Evolutionary conservation across 805 yeast genomes (phyloP).

Genomic region (Ogataea neopini): DNA sequence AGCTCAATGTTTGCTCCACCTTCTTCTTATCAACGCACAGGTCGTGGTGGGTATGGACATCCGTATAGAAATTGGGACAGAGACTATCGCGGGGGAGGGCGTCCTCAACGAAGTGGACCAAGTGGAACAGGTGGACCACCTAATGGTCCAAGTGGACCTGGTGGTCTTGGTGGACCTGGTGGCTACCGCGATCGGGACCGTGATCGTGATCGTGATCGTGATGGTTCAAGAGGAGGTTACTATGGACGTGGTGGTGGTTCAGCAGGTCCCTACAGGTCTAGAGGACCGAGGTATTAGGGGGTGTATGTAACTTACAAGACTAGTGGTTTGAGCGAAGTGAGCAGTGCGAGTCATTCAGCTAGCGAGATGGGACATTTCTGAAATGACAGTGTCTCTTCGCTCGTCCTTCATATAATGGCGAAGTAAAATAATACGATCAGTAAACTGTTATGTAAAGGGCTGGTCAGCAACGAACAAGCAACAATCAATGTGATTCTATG

Average conservation of each 20-base stretch:
- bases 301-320: no score
- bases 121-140: conserved; percentile 11
- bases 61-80: conserved; percentile 7
- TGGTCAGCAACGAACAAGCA: no score
- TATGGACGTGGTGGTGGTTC: conserved; percentile 6
- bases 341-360: no score
- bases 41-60: not conserved
- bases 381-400: no score
- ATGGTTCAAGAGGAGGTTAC: conserved; percentile 8
- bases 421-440: no score
- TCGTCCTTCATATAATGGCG: no score
- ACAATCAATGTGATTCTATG: no score
- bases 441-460: no score
- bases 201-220: conserved; percentile 3
- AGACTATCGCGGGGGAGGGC: conserved; percentile 1
- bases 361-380: no score
- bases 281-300: conserved; percentile 8
- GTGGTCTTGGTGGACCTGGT: not conserved
- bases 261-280: conserved; percentile 7
- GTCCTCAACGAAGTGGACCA: not conserved
- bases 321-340: no score
- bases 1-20: conserved; percentile 25
- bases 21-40: conserved; percentile 11
- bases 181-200: conserved; percentile 6
- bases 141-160: not conserved